These are phyloP conservation scores for Dendrobium chrysotoxum DNA, from an alignment of 106 monocot species.

Conservation along the genomic window DNA sequence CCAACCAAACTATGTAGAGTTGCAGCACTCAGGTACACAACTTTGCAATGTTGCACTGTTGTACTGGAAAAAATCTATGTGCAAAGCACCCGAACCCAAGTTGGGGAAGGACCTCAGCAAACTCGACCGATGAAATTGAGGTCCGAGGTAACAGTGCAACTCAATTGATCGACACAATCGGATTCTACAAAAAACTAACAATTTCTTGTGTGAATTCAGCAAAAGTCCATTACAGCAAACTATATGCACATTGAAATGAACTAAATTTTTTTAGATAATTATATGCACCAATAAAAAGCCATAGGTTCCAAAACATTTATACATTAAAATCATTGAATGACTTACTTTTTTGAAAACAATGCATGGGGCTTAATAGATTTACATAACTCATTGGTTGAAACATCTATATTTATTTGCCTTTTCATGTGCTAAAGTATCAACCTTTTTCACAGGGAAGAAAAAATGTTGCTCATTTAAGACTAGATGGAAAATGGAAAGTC, in stretches of 20 bases:
- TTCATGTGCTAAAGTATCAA: neutral
- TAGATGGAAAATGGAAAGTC: neutral
- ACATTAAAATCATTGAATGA: neutral
- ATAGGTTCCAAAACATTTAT: neutral
- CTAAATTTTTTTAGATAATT: neutral
- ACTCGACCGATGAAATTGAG: too few species aligned
- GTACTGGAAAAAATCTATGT: too few species aligned
- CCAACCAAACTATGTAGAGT: too few species aligned
- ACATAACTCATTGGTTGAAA: conserved; percentile 1
- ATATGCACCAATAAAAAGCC: neutral
- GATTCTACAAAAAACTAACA: too few species aligned
- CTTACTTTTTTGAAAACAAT: neutral
- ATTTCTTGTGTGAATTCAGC: neutral
- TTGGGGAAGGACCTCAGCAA: too few species aligned
- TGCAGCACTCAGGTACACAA: too few species aligned
- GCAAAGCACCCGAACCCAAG: too few species aligned
- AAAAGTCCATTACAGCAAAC: neutral
- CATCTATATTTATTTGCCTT: neutral
- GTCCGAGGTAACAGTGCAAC: too few species aligned
- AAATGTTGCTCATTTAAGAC: neutral
- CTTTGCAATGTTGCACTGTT: too few species aligned
- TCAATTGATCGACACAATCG: too few species aligned
- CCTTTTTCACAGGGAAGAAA: neutral
- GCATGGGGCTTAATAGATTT: neutral
- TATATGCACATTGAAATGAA: neutral